Percentiles rank a stretch among this genome's conserved stretches.
These are phyloP conservation scores for Brassica hybrid DNA, from an alignment of 441 rosid genomes.

Conservation along the genomic window DNA sequence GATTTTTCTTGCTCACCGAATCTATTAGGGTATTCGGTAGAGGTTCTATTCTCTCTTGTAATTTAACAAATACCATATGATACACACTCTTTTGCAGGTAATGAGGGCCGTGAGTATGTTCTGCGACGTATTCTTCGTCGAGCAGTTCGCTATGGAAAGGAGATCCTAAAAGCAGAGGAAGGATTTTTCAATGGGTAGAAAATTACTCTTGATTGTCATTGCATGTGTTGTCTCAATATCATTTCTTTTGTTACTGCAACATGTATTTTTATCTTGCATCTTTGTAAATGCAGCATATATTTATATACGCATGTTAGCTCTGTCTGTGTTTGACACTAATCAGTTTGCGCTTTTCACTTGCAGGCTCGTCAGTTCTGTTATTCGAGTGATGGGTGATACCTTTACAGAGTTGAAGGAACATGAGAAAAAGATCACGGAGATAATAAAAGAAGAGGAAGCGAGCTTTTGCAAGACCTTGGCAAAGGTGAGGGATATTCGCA, in stretches of 20 bases:
- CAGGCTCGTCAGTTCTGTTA: constrained; percentile 85
- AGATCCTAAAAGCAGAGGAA: constrained; percentile 87
- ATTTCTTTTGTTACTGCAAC: background rate
- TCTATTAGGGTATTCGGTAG: background rate
- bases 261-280: background rate
- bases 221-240: background rate
- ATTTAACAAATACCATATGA: background rate
- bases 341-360: constrained; percentile 28
- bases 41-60: constrained; percentile 4
- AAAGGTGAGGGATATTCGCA: constrained; percentile 63
- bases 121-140: constrained; percentile 98
- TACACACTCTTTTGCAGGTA: constrained; percentile 55
- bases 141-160: constrained; percentile 96
- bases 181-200: constrained; percentile 94
- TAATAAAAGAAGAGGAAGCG: constrained; percentile 84
- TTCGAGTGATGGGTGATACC: constrained; percentile 79
- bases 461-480: constrained; percentile 95
- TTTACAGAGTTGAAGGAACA: constrained; percentile 91
- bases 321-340: constrained; percentile 8
- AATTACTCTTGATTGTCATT: background rate
- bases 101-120: constrained; percentile 98
- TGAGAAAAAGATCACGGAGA: constrained; percentile 70
- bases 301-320: background rate
- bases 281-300: background rate
- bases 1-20: background rate